These are phyloP conservation scores for Calycina marina DNA, from an alignment of 2,329 filamentous ascomycete species.

Conservation along the genomic window DNA sequence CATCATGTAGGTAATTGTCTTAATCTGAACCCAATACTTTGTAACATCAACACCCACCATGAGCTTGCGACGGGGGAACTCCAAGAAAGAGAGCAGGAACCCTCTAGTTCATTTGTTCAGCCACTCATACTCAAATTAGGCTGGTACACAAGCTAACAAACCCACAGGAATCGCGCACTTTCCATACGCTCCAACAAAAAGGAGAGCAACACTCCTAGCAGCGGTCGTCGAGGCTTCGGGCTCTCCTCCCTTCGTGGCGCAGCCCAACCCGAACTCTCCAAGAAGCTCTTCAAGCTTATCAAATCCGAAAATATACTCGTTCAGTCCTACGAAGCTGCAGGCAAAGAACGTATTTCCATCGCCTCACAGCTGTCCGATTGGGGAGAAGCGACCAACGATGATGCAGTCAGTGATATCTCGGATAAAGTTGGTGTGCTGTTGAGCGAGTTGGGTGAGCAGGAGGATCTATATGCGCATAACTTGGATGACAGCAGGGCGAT, in stretches of 20 bases:
- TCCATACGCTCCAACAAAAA: slow-evolving; percentile 49
- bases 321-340: slow-evolving; percentile 68
- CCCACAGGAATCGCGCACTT: slow-evolving; percentile 54
- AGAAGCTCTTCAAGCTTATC: slow-evolving; percentile 80
- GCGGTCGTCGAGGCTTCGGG: slow-evolving; percentile 52
- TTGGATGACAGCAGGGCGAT: slow-evolving; percentile 72
- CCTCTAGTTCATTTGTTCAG: not conserved
- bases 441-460: slow-evolving; percentile 85
- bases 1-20: not conserved
- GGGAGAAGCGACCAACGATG: slow-evolving; percentile 85
- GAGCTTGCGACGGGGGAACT: not conserved
- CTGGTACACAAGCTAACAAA: not conserved
- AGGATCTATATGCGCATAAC: slow-evolving; percentile 73
- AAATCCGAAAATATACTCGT: slow-evolving; percentile 90
- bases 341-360: slow-evolving; percentile 69
- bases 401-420: slow-evolving; percentile 74
- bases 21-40: not conserved
- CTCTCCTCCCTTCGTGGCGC: slow-evolving; percentile 76
- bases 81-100: not conserved
- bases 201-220: slow-evolving; percentile 18
- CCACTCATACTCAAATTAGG: not conserved
- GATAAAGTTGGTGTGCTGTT: slow-evolving; percentile 93
- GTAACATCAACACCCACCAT: not conserved
- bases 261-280: slow-evolving; percentile 76
- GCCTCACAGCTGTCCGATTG: slow-evolving; percentile 89